Base-by-base conservation (phyloP, 2,329 filamentous ascomycete species). In the Ceratocystis colombiana region DNA sequence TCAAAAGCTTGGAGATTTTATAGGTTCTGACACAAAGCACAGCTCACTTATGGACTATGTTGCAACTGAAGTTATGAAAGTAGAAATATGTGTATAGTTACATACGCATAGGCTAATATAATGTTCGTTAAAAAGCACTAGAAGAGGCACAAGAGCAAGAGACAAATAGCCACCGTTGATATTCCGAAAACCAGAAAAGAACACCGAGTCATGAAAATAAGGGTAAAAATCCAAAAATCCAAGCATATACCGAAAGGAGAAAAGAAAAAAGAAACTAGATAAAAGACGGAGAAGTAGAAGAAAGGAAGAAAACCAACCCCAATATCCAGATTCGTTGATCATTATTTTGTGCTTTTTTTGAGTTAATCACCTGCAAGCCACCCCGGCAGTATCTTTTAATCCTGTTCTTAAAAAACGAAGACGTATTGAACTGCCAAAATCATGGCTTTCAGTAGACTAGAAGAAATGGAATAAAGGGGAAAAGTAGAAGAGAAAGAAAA, bases 321-420 rank as follows among this genome's bases (percentile, higher is more conserved):
- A 48, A 44, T 7, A 22, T 20, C 41, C 17, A n/a, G 3, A 12
- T 20, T 22, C 20, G 10, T n/a, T 41, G n/a, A 44, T 41, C 53
- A 45, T 53, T 25, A 45, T 25, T 61, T 61, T 61, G 37, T 2
- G 53, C 37, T 50, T 53, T 64, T 53, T 53, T 30, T 37, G 48
- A 25, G 25, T 20, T 17, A n/a, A 55, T 55, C 25, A 6, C 25
- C 50, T 55, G 25, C 25, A 30, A 15, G 50, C 22, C 25, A 55
- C 20, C 50, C 25, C 8, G 8, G 25, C 50, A 55, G 41, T 50
- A 10, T 59, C 44, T 37, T 59, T 10, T 45, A 37, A 44, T 59
- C 50, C 33, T 30, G 62, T 10, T 59, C 25, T 20, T 62, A 12
- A 44, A 28, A 66, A 46, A 59, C 57, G n/a, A 30, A 66, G 57